Base-by-base conservation (phyloP, 2,329 filamentous ascomycete species). In the Zelopaecilomyces penicillatus region DNA sequence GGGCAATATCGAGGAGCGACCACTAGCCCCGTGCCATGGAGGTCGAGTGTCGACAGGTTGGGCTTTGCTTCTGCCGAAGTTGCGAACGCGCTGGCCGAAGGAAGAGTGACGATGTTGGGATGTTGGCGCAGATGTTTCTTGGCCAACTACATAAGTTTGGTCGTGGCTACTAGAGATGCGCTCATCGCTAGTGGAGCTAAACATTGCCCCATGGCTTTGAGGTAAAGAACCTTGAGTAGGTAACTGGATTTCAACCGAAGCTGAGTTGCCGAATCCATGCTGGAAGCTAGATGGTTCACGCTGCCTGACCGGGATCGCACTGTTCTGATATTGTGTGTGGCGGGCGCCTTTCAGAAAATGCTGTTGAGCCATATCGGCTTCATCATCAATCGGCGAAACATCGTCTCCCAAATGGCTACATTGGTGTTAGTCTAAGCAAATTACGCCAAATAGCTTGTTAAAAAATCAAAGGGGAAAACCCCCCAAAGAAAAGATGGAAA, bases 21-120 rank as follows among this genome's bases (percentile, higher is more conserved):
- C 85, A 58, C 81, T 87, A 33, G 80, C 79, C 12, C 85, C 85
- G 54, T 81, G 82, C 85, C 85, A 89, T 46, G 80, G 72, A 5
- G 80, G 78, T 26, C 72, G 69, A 42, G 57, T 67, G 28, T 73
- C 68, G 43, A 68, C 29, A 49, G 54, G 59, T 51, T 54, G 66
- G 55, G 52, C 61, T 57, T 67, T 50, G 57, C 63, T 52, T 64
- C 63, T 58, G 35, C 57, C 56, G 40, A 61, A 47, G 30, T 62
- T 55, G 8, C 61, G 57, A 45, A 65, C 55, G 9, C 64, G 60
- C 45, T 64, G 58, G 6, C 63, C 62, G 40, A 66, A 56, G 3
- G 62, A 57, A 6, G 37, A 38, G n/a, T 12, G 37, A 7, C 37
- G 37, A 11, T 28, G 5, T 19, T 28, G n/a, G 9, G n/a, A 27